Conservation (phyloP, 108 stramenopile species). For the Cyclostephanos tholiformis region DNA sequence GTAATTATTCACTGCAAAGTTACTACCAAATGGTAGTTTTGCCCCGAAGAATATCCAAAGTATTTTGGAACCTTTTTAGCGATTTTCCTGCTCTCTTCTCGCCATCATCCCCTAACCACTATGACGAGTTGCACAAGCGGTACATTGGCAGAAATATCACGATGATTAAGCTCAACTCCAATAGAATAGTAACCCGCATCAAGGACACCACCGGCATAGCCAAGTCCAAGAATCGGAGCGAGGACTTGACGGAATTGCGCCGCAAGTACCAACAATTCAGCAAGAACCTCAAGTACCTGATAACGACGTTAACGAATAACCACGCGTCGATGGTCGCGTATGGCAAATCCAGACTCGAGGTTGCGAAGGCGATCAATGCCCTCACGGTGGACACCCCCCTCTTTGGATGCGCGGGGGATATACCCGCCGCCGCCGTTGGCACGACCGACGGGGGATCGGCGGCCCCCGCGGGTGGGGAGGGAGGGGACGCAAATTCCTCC, state of each 20-base stretch:
- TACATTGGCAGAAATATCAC: background rate
- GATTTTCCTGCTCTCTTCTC: too few species aligned
- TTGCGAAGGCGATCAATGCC: constrained; percentile 48
- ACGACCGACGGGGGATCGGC: constrained; percentile 14
- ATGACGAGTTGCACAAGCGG: too few species aligned
- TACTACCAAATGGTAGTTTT: too few species aligned
- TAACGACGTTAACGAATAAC: constrained; percentile 34
- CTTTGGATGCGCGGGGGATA: constrained; percentile 37
- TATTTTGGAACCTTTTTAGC: too few species aligned
- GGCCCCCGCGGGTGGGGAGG: background rate
- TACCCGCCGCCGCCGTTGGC: constrained; percentile 23
- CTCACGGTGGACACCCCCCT: constrained; percentile 41
- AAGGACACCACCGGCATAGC: constrained; percentile 48
- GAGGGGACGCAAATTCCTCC: background rate
- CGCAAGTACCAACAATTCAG: constrained; percentile 28
- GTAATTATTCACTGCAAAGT: too few species aligned
- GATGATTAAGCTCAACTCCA: constrained; percentile 34
- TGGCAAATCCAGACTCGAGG: constrained; percentile 34
- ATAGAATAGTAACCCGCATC: constrained; percentile 43
- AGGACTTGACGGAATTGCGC: constrained; percentile 28
- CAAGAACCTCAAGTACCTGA: constrained; percentile 44
- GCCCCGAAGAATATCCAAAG: too few species aligned
- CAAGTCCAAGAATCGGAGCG: constrained; percentile 47
- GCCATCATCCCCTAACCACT: too few species aligned
- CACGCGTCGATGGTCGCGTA: constrained; percentile 37